A percentile compares a stretch with the other conserved stretches of the same genome.
phyloP scores from a whole-genome alignment of 257 asterid species.

The Ligustrum vulgare region DNA sequence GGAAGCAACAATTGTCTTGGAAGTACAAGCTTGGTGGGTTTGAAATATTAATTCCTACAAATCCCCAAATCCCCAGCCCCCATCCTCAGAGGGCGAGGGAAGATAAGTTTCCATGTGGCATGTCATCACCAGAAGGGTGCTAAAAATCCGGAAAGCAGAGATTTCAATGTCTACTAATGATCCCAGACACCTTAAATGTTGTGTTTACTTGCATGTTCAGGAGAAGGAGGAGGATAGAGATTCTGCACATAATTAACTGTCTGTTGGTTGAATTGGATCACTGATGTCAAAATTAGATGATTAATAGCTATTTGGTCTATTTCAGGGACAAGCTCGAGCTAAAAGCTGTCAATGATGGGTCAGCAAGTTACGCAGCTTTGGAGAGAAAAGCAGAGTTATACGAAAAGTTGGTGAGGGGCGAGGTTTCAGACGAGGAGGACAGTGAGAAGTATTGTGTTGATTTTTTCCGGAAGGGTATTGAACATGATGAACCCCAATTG shows the following conservation, averaged over 20 bases:
- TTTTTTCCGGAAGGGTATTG: constrained; percentile 78
- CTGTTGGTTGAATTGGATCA: not conserved
- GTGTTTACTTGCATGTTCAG: not conserved
- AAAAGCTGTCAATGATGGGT: constrained; percentile 83
- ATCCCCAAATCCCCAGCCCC: too few species aligned
- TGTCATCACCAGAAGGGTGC: not conserved
- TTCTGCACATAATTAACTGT: not conserved
- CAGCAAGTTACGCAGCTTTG: constrained; percentile 89
- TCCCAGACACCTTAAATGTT: not conserved
- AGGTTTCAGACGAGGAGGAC: constrained; percentile 91
- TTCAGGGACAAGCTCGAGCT: constrained; percentile 92
- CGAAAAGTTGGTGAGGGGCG: constrained; percentile 78
- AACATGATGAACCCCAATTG: constrained; percentile 35
- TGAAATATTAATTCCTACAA: not conserved
- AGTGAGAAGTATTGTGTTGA: constrained; percentile 91
- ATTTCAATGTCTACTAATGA: not conserved
- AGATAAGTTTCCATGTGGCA: not conserved
- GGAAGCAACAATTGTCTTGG: not conserved
- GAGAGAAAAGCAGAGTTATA: constrained; percentile 88
- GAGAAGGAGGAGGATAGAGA: not conserved
- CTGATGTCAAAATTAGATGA: not conserved
- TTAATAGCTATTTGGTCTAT: not conserved
- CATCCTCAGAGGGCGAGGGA: too few species aligned
- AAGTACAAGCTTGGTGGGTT: not conserved
- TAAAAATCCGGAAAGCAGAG: not conserved